phyloP scores from a whole-genome alignment of 2,329 filamentous ascomycete species.

The Claviceps sp. region DNA sequence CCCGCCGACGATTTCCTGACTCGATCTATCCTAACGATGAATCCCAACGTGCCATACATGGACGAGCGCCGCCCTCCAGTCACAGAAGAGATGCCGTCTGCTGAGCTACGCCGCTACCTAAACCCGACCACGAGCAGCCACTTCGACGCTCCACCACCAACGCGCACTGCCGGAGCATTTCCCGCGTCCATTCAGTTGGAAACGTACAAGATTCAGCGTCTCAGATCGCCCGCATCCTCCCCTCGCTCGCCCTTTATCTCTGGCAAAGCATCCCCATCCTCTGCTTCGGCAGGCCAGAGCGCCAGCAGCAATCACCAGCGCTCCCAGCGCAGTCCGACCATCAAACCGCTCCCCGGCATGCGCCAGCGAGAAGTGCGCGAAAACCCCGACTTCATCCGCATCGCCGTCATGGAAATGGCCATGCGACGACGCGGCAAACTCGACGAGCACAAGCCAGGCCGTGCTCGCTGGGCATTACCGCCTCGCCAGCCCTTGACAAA shows the following conservation, averaged over 20 bases:
- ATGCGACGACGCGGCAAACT: constrained; percentile 56
- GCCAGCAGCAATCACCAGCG: background rate
- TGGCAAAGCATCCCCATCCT: background rate
- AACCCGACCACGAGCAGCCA: constrained; percentile 42
- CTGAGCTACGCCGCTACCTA: constrained; percentile 52
- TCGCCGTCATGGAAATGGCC: constrained; percentile 59
- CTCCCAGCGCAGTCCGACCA: constrained; percentile 17
- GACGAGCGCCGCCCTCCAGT: constrained; percentile 53
- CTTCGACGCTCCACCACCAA: constrained; percentile 17
- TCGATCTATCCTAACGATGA: constrained; percentile 53
- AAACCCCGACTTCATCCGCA: constrained; percentile 57
- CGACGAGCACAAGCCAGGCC: constrained; percentile 50
- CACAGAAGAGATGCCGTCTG: constrained; percentile 50
- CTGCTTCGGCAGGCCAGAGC: constrained; percentile 8
- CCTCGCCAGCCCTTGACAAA: constrained; percentile 42
- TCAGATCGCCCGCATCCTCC: constrained; percentile 24
- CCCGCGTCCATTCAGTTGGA: constrained; percentile 61
- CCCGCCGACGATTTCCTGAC: constrained; percentile 55
- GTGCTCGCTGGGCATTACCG: constrained; percentile 54
- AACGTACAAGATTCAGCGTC: constrained; percentile 49
- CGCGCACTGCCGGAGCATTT: constrained; percentile 22
- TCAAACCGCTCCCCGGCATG: constrained; percentile 26
- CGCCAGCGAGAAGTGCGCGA: constrained; percentile 56
- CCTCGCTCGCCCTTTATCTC: constrained; percentile 12
- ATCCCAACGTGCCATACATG: constrained; percentile 51